These are phyloP conservation scores for Penicillium janthinellum DNA, from an alignment of 2,329 filamentous ascomycete species.

Conservation along the genomic window DNA sequence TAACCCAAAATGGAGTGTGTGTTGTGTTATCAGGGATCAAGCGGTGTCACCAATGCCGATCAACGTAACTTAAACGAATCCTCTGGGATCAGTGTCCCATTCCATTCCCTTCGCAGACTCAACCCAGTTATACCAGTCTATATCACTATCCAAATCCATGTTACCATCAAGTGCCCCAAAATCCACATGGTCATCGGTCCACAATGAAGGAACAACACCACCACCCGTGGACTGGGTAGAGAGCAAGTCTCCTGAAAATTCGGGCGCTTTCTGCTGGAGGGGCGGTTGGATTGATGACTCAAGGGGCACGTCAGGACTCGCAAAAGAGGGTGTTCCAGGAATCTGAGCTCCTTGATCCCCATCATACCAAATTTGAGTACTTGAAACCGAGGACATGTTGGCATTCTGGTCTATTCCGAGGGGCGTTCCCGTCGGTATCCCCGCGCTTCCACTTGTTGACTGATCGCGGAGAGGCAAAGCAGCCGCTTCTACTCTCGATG, in stretches of 20 bases:
- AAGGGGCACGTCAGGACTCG: background rate
- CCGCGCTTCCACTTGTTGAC: background rate
- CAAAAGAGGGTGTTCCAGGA: background rate
- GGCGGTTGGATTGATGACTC: background rate
- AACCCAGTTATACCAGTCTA: constrained; percentile 45
- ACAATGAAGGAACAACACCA: constrained; percentile 13
- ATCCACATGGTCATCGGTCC: constrained; percentile 16
- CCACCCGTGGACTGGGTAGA: background rate
- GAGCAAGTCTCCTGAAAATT: background rate
- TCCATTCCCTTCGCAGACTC: constrained; percentile 37
- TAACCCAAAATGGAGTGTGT: constrained; percentile 17
- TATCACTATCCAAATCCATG: constrained; percentile 36
- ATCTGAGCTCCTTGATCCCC: too few relatives aligned
- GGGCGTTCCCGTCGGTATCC: too few relatives aligned
- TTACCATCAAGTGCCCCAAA: constrained; percentile 6
- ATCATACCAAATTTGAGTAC: background rate
- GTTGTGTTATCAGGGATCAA: constrained; percentile 7
- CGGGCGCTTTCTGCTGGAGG: background rate
- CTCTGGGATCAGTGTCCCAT: background rate
- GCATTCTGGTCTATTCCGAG: background rate
- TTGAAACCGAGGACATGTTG: background rate
- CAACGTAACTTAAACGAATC: background rate
- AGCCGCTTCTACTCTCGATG: background rate
- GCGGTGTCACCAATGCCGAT: background rate
- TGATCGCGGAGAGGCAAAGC: background rate